phyloP scores from a whole-genome alignment of 75 land plant species.

The Pinus tabuliformis region DNA sequence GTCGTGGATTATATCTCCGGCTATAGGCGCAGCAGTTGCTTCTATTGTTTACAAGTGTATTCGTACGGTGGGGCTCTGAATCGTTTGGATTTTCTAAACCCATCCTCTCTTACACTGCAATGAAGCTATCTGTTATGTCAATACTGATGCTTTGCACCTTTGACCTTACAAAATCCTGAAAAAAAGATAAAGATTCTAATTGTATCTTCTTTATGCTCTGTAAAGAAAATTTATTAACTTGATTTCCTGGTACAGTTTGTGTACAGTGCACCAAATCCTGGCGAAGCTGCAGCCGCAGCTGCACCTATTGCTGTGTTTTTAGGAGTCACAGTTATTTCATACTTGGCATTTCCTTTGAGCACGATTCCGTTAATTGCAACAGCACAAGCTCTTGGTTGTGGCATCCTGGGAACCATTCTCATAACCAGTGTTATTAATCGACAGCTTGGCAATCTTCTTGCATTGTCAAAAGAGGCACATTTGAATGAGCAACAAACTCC shows the following conservation, averaged over 20 bases:
- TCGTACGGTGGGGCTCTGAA: constrained; percentile 53
- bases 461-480: constrained; percentile 11
- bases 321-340: constrained; percentile 79
- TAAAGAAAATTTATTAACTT: neutral
- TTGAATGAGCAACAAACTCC: neutral
- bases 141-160: neutral
- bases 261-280: constrained; percentile 97
- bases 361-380: constrained; percentile 36
- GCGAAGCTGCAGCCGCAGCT: constrained; percentile 91
- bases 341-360: constrained; percentile 76
- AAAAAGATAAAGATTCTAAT: neutral
- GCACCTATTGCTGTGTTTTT: constrained; percentile 90
- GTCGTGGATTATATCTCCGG: constrained; percentile 93
- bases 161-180: neutral
- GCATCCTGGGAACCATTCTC: constrained; percentile 61
- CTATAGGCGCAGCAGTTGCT: constrained; percentile 77
- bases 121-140: neutral
- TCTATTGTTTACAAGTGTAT: constrained; percentile 93
- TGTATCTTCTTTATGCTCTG: neutral
- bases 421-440: constrained; percentile 55
- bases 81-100: no score
- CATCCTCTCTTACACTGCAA: no score
- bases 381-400: constrained; percentile 68
- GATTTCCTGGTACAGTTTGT: constrained; percentile 63
- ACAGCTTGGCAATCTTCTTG: constrained; percentile 82